Evolutionary conservation across 306 rosid genomes (phyloP).

Genomic region (Vigna unguiculata): DNA sequence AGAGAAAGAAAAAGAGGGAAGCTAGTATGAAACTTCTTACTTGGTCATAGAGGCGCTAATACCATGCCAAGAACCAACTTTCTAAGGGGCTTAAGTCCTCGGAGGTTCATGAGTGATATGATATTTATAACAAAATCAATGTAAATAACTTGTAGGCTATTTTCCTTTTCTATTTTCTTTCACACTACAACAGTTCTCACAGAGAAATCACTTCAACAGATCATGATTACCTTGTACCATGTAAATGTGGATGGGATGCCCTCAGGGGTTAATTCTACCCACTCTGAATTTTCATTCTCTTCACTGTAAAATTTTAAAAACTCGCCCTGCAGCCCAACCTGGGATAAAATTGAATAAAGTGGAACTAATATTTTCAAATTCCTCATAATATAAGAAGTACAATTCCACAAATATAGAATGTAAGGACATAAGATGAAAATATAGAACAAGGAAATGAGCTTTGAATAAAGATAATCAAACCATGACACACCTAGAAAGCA

Average conservation of each 20-base stretch:
- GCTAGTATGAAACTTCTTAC: neutral
- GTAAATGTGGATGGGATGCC: conserved; percentile 70
- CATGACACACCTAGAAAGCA: conserved; percentile 33
- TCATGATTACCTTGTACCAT: conserved; percentile 88
- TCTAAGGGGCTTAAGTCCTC: conserved; percentile 4
- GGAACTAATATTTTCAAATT: conserved; percentile 39
- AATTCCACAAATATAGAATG: conserved; percentile 25
- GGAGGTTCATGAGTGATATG: neutral
- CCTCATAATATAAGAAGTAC: conserved; percentile 8
- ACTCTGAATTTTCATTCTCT: conserved; percentile 66
- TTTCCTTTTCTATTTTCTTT: neutral
- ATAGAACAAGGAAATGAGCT: conserved; percentile 23
- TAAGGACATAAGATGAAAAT: conserved; percentile 31
- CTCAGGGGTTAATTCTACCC: conserved; percentile 70
- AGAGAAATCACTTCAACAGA: conserved; percentile 30
- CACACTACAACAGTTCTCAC: conserved; percentile 15
- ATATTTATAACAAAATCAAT: conserved; percentile 15
- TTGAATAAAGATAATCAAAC: neutral
- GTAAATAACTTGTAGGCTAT: neutral
- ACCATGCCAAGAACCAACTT: neutral
- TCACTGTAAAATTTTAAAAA: conserved; percentile 62
- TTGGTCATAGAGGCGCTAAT: neutral
- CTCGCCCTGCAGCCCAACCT: conserved; percentile 97
- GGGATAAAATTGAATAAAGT: conserved; percentile 41
- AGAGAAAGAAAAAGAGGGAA: no score